Conservation (phyloP, 179 eudicot species). For the Kewa caespitosa region DNA sequence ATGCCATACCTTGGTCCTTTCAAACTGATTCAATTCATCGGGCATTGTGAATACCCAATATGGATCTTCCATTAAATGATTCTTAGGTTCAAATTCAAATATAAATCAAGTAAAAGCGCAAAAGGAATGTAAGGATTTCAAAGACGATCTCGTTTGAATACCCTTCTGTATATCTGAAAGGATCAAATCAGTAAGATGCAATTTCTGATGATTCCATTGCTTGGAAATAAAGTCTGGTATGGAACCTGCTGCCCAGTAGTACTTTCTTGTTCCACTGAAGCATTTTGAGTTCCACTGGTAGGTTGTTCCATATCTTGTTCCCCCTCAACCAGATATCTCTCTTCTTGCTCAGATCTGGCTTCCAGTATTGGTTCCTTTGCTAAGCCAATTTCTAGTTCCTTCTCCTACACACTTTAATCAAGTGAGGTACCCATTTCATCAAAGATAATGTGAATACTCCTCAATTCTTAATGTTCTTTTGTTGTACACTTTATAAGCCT, state of each 20-base stretch:
- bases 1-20: neutral
- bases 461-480: neutral
- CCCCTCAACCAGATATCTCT: no score
- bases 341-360: no score
- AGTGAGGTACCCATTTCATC: neutral
- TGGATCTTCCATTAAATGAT: neutral
- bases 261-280: no score
- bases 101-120: neutral
- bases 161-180: neutral
- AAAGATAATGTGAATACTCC: neutral
- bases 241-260: no score
- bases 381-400: neutral
- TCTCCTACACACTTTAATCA: neutral
- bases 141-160: neutral
- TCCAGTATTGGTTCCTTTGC: neutral
- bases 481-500: slow-evolving; percentile 1
- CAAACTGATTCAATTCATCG: neutral
- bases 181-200: neutral
- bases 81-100: slow-evolving; percentile 1
- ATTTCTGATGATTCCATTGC: neutral
- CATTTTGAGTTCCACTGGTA: no score
- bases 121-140: neutral
- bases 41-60: neutral
- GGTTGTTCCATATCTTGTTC: no score
- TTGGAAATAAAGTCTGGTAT: neutral